These are phyloP conservation scores for Coemansia sp. DNA, from an alignment of 192 early-diverging fungal genomes.

Conservation along the genomic window DNA sequence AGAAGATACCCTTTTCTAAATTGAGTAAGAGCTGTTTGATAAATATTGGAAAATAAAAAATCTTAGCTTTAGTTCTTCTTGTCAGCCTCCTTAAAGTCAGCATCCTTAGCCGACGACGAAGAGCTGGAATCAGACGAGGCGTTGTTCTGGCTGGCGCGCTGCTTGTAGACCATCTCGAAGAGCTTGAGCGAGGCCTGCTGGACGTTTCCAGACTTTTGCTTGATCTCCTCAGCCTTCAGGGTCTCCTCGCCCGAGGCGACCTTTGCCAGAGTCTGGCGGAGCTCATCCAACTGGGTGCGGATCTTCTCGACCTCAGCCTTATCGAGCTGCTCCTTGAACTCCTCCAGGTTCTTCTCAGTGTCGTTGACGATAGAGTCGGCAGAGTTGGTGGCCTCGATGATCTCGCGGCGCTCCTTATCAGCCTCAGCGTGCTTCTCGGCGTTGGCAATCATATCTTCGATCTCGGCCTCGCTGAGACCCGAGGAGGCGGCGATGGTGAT, in stretches of 20 bases:
- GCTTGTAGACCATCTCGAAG: slow-evolving; percentile 98
- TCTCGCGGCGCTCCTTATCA: slow-evolving; percentile 90
- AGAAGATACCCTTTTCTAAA: slow-evolving; percentile 23
- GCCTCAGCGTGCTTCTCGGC: slow-evolving; percentile 92
- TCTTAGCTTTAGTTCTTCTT: slow-evolving; percentile 52
- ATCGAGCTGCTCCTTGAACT: slow-evolving; percentile 97
- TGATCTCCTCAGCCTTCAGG: slow-evolving; percentile 83
- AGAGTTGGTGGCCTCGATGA: slow-evolving; percentile 93
- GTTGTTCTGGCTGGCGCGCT: slow-evolving; percentile 57
- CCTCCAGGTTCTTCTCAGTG: slow-evolving; percentile 93
- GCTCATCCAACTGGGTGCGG: slow-evolving; percentile 75
- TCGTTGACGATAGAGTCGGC: slow-evolving; percentile 90
- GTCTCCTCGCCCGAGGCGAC: slow-evolving; percentile 65
- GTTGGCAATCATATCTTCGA: slow-evolving; percentile 94
- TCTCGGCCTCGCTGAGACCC: slow-evolving; percentile 91
- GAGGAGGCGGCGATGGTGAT: slow-evolving; percentile 96
- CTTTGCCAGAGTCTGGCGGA: slow-evolving; percentile 79
- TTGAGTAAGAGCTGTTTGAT: too few relatives aligned
- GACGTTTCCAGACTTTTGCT: slow-evolving; percentile 80
- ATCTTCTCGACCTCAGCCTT: slow-evolving; percentile 86
- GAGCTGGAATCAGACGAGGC: slow-evolving; percentile 24
- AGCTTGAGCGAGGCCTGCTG: slow-evolving; percentile 93
- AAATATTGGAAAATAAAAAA: too few relatives aligned
- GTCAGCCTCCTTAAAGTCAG: slow-evolving; percentile 78
- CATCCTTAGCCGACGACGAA: slow-evolving; percentile 60